Conservation (phyloP, 352 stramenopile genomes). For the Albugo candida region DNA sequence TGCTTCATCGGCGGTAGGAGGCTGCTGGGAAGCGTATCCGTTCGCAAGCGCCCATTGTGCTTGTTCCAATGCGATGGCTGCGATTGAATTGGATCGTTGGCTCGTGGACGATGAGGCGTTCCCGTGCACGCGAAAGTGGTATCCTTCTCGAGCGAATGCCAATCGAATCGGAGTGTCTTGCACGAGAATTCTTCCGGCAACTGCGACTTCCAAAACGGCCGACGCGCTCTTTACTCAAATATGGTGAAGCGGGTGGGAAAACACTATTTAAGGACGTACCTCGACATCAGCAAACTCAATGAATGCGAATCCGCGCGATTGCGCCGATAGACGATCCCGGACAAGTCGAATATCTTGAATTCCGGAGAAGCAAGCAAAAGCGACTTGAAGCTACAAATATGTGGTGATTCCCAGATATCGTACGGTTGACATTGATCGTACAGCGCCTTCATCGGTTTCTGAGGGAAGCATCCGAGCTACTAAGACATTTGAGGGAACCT, state of each 20-base stretch:
- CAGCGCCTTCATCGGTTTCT: constrained; percentile 55
- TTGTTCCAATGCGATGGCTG: constrained; percentile 45
- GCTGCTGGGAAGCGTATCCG: constrained; percentile 14
- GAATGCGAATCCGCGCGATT: constrained; percentile 58
- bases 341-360: constrained; percentile 54
- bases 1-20: background rate
- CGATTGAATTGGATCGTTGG: constrained; percentile 19
- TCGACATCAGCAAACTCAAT: constrained; percentile 51
- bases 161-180: constrained; percentile 18
- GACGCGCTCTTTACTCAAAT: constrained; percentile 9
- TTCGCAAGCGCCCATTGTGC: constrained; percentile 67
- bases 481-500: constrained; percentile 34
- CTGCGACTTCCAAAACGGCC: constrained; percentile 14
- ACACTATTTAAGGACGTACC: constrained; percentile 15
- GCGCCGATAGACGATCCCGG: constrained; percentile 39
- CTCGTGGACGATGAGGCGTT: background rate
- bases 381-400: constrained; percentile 35
- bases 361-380: constrained; percentile 39
- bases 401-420: background rate
- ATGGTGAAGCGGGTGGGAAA: constrained; percentile 2
- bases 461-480: constrained; percentile 47
- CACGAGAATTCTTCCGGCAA: constrained; percentile 17
- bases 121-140: background rate
- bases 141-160: constrained; percentile 28
- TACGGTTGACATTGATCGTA: constrained; percentile 4